These are phyloP conservation scores for Saksenaea oblongispora DNA, from an alignment of 371 early-diverging fungal genomes.

Conservation along the genomic window DNA sequence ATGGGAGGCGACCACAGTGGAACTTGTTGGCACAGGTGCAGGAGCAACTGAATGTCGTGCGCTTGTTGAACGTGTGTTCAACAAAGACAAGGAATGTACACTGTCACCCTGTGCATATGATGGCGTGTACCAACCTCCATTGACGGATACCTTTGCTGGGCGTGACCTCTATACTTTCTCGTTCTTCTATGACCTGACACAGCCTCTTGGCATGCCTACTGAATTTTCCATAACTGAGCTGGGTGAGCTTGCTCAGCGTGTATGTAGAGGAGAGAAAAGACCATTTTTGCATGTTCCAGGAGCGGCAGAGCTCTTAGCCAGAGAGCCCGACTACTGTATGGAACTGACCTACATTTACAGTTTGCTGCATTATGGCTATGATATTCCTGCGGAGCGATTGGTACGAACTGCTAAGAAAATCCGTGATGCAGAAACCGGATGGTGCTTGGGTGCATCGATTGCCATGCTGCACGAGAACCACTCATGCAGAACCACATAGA, in stretches of 20 bases:
- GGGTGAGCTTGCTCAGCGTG: slow-evolving; percentile 62
- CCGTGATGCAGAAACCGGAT: slow-evolving; percentile 89
- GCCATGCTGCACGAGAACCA: slow-evolving; percentile 61
- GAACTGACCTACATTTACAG: slow-evolving; percentile 86
- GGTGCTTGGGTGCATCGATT: slow-evolving; percentile 94
- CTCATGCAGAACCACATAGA: slow-evolving; percentile 26
- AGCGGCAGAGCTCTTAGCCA: slow-evolving; percentile 36
- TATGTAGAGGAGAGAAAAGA: slow-evolving; percentile 55
- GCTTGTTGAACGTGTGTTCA: slow-evolving; percentile 58
- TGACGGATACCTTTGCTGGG: slow-evolving; percentile 66
- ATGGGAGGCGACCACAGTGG: slow-evolving; percentile 12
- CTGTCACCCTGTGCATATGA: slow-evolving; percentile 82
- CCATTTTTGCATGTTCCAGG: slow-evolving; percentile 43
- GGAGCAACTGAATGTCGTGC: slow-evolving; percentile 56
- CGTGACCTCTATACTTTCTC: slow-evolving; percentile 92
- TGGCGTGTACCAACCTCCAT: slow-evolving; percentile 89
- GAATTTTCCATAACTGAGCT: slow-evolving; percentile 68
- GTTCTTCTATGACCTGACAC: slow-evolving; percentile 90
- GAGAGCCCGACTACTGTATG: slow-evolving; percentile 79
- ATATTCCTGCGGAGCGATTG: slow-evolving; percentile 68
- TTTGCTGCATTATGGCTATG: slow-evolving; percentile 82
- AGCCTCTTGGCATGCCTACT: slow-evolving; percentile 67
- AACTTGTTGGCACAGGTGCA: slow-evolving; percentile 56
- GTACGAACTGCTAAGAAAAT: slow-evolving; percentile 90
- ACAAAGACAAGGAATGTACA: slow-evolving; percentile 61